phyloP scores from a whole-genome alignment of 2,329 filamentous ascomycete species.

The Colletotrichum coccodes region DNA sequence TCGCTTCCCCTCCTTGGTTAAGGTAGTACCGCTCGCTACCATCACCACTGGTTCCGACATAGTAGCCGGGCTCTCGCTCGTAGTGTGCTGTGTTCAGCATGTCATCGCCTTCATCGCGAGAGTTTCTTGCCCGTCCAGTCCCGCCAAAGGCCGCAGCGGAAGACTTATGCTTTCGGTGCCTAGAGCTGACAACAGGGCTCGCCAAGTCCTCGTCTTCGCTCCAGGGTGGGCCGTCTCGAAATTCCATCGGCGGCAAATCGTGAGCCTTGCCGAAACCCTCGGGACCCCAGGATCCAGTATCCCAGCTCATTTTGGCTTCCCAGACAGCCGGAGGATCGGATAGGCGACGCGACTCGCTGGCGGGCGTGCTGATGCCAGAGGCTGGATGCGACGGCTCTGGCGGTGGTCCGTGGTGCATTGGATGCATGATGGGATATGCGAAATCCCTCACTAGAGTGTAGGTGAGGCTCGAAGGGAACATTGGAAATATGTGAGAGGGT shows the following conservation, averaged over 20 bases:
- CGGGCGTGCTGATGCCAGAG: slow-evolving; percentile 86
- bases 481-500: slow-evolving; percentile 81
- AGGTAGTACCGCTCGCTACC: slow-evolving; percentile 81
- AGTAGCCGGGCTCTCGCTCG: slow-evolving; percentile 73
- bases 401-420: slow-evolving; percentile 93
- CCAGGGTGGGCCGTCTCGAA: slow-evolving; percentile 90
- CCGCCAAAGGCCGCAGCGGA: slow-evolving; percentile 60
- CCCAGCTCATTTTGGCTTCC: slow-evolving; percentile 75
- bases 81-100: slow-evolving; percentile 60
- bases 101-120: slow-evolving; percentile 46
- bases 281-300: slow-evolving; percentile 58
- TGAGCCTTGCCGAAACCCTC: slow-evolving; percentile 65
- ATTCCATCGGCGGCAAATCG: slow-evolving; percentile 83
- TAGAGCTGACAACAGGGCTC: slow-evolving; percentile 86
- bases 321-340: slow-evolving; percentile 83
- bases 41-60: slow-evolving; percentile 73
- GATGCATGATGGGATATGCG: slow-evolving; percentile 85
- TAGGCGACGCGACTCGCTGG: slow-evolving; percentile 81
- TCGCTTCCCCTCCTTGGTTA: slow-evolving; percentile 73
- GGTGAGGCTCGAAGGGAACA: slow-evolving; percentile 85
- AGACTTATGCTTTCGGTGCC: slow-evolving; percentile 88
- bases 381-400: slow-evolving; percentile 76
- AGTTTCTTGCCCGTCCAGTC: slow-evolving; percentile 57
- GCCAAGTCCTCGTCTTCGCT: slow-evolving; percentile 96
- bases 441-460: slow-evolving; percentile 97